Evolutionary conservation across 108 stramenopile species (phyloP).

Genomic region (Pseudonitzschia multistriata): DNA sequence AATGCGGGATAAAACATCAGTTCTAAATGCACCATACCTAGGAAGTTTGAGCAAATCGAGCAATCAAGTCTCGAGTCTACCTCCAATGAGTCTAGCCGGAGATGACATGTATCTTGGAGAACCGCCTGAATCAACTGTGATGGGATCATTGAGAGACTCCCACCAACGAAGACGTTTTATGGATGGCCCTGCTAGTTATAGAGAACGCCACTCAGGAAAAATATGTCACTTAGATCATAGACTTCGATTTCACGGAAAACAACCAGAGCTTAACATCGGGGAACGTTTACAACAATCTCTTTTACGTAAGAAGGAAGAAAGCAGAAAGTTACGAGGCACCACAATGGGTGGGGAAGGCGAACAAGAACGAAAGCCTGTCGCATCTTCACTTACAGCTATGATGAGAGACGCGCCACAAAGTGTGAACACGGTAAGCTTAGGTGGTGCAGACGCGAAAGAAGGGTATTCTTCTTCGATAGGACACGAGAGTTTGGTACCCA

Average conservation of each 20-base stretch:
- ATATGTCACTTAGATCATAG: slow-evolving; percentile 26
- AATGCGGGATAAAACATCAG: not conserved
- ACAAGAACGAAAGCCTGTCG: not conserved
- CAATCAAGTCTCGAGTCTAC: slow-evolving; percentile 23
- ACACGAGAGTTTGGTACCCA: not conserved
- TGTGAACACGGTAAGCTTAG: not conserved
- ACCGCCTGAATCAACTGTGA: slow-evolving; percentile 26
- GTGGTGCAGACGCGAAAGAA: not conserved
- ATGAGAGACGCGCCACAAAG: slow-evolving; percentile 30
- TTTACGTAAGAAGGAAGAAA: slow-evolving; percentile 11
- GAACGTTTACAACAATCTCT: slow-evolving; percentile 35
- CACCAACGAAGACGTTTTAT: slow-evolving; percentile 33
- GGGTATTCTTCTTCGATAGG: not conserved
- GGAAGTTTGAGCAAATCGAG: slow-evolving; percentile 30
- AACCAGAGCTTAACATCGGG: slow-evolving; percentile 28
- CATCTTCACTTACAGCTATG: slow-evolving; percentile 31
- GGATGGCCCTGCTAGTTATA: slow-evolving; percentile 35
- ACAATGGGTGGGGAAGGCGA: not conserved
- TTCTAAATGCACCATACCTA: slow-evolving; percentile 31
- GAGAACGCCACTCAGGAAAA: slow-evolving; percentile 32
- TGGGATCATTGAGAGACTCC: slow-evolving; percentile 36
- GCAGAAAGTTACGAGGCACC: not conserved
- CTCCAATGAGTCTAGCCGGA: slow-evolving; percentile 29
- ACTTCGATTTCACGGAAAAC: slow-evolving; percentile 17
- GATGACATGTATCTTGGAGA: not conserved